Conservation (phyloP, 345 rosid genomes). For the Nasturtium officinale region DNA sequence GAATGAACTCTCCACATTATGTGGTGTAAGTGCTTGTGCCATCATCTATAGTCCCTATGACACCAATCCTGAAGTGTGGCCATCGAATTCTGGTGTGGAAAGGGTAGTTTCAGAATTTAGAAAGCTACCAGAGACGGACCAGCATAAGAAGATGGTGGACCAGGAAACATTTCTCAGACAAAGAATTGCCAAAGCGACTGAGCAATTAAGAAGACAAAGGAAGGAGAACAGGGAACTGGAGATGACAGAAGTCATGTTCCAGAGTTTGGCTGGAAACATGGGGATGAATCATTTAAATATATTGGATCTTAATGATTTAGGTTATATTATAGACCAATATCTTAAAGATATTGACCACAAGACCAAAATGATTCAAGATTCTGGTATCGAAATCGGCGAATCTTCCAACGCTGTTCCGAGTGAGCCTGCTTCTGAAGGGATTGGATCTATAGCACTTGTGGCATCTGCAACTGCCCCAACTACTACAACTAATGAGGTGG, state of each 20-base stretch:
- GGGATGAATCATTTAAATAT: conserved; percentile 26
- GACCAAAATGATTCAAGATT: not conserved
- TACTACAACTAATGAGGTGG: not conserved
- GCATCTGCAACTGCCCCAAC: not conserved
- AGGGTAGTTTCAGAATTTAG: conserved; percentile 31
- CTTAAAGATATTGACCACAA: conserved; percentile 33
- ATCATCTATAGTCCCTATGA: conserved; percentile 39
- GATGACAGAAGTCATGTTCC: conserved; percentile 46
- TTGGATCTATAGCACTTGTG: not conserved
- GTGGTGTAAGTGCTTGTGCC: conserved; percentile 34
- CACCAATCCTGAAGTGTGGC: conserved; percentile 42
- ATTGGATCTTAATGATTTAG: conserved; percentile 43
- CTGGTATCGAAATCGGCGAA: not conserved
- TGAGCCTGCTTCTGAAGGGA: not conserved
- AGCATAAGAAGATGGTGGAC: conserved; percentile 42
- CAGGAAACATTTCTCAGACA: conserved; percentile 41
- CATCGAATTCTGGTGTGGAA: conserved; percentile 35
- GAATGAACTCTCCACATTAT: conserved; percentile 37
- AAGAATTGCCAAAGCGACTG: conserved; percentile 33
- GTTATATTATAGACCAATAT: conserved; percentile 40
- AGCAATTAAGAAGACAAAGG: conserved; percentile 26
- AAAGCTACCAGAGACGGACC: conserved; percentile 41
- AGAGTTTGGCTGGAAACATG: conserved; percentile 28
- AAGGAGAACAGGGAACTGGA: conserved; percentile 43
- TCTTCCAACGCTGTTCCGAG: conserved; percentile 5